Evolutionary conservation across 176 grass and related monocot species (phyloP).

Genomic region (Canna indica): DNA sequence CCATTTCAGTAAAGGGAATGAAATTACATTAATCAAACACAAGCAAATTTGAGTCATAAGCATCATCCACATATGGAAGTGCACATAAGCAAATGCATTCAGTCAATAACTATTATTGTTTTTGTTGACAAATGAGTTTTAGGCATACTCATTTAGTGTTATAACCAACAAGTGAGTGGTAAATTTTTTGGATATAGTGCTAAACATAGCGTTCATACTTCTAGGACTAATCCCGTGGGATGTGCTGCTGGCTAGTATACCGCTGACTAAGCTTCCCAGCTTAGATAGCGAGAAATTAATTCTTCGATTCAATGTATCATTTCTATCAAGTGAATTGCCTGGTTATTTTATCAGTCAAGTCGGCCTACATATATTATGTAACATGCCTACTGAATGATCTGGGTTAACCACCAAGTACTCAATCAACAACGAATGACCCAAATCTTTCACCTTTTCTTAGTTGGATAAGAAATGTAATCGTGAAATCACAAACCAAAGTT

Average conservation of each 20-base stretch:
- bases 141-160: too few relatives aligned
- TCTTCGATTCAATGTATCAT: neutral
- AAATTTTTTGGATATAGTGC: too few relatives aligned
- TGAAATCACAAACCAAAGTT: neutral
- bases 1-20: neutral
- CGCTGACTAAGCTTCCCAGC: too few relatives aligned
- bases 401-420: neutral
- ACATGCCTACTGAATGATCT: neutral
- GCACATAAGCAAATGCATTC: too few relatives aligned
- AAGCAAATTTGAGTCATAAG: neutral
- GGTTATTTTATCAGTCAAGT: neutral
- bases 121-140: too few relatives aligned
- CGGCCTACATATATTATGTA: neutral
- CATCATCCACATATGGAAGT: neutral
- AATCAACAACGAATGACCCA: neutral
- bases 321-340: neutral
- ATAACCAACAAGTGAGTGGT: too few relatives aligned
- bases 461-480: neutral
- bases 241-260: too few relatives aligned
- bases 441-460: neutral
- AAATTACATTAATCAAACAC: neutral
- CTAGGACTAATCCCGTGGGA: too few relatives aligned
- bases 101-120: too few relatives aligned
- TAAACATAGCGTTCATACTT: too few relatives aligned
- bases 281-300: too few relatives aligned